Conservation (phyloP, 352 stramenopile genomes). For the Blastocystis sp. region DNA sequence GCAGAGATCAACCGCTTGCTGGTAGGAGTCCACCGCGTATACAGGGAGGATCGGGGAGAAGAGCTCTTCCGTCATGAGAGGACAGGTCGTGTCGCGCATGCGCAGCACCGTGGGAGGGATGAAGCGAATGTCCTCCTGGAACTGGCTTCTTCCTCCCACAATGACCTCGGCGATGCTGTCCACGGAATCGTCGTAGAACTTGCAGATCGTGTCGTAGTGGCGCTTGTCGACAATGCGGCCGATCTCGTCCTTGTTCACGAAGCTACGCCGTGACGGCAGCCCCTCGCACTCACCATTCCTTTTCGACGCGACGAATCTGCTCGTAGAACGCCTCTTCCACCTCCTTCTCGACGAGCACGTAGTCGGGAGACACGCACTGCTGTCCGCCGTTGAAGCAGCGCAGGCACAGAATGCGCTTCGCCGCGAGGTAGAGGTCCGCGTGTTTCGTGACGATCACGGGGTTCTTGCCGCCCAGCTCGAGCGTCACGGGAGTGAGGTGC, state of each 20-base stretch:
- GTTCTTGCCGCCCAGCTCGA: conserved; percentile 92
- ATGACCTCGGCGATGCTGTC: conserved; percentile 79
- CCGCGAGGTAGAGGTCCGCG: conserved; percentile 78
- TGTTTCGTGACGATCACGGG: conserved; percentile 84
- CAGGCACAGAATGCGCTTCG: conserved; percentile 83
- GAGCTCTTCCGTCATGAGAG: conserved; percentile 89
- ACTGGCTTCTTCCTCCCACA: conserved; percentile 78
- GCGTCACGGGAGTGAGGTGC: conserved; percentile 88
- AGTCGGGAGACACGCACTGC: conserved; percentile 91
- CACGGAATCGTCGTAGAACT: conserved; percentile 78
- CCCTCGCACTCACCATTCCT: conserved; percentile 19
- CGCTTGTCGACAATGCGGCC: conserved; percentile 81
- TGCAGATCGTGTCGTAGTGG: conserved; percentile 78
- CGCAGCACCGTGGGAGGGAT: conserved; percentile 83
- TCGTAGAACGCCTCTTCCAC: conserved; percentile 78
- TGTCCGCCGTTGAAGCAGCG: conserved; percentile 89
- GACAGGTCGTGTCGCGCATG: conserved; percentile 80
- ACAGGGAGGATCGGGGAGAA: conserved; percentile 93
- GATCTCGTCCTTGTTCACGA: conserved; percentile 70
- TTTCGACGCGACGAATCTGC: conserved; percentile 73
- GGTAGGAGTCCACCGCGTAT: conserved; percentile 77
- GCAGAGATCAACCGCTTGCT: conserved; percentile 79
- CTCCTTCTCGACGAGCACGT: conserved; percentile 85
- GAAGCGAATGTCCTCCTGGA: conserved; percentile 82
- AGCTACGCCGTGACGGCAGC: background rate